Percentiles rank a stretch among this genome's conserved stretches.
These are phyloP conservation scores for Aspergillus leporis DNA, from an alignment of 495 filamentous ascomycete genomes.

Conservation along the genomic window DNA sequence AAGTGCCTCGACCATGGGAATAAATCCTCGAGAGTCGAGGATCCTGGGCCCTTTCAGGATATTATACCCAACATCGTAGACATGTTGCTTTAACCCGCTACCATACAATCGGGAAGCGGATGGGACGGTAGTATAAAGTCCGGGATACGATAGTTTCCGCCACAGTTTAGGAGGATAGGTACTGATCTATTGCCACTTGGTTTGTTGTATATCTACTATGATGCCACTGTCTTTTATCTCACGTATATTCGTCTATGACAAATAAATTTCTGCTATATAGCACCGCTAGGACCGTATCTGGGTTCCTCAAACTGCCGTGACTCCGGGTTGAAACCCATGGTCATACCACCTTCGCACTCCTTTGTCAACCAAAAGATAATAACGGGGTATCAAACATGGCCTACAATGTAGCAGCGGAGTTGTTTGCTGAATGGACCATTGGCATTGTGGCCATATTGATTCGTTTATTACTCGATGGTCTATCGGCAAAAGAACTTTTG, in stretches of 20 bases:
- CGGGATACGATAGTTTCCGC: background rate
- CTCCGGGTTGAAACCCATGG: background rate
- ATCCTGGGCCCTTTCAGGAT: too few species aligned
- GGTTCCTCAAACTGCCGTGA: background rate
- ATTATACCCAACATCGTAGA: too few species aligned
- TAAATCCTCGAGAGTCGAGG: background rate
- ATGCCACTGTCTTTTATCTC: background rate
- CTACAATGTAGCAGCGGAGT: conserved; percentile 15
- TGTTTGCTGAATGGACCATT: conserved; percentile 18
- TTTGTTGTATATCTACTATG: background rate
- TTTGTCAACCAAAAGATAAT: background rate
- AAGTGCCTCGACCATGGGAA: background rate
- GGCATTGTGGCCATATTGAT: conserved; percentile 10
- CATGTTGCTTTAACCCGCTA: background rate
- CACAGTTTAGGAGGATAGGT: background rate
- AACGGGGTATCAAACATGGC: conserved; percentile 2
- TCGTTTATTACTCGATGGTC: conserved; percentile 15
- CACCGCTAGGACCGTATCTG: background rate
- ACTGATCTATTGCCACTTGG: background rate
- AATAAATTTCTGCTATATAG: background rate
- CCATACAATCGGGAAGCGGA: background rate
- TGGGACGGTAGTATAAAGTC: background rate
- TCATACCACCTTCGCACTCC: background rate
- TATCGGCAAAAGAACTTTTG: conserved; percentile 10
- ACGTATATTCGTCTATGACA: background rate